Base-by-base conservation (phyloP, 768 basidiomycete species). In the Pleurotus salmoneostramineus region DNA sequence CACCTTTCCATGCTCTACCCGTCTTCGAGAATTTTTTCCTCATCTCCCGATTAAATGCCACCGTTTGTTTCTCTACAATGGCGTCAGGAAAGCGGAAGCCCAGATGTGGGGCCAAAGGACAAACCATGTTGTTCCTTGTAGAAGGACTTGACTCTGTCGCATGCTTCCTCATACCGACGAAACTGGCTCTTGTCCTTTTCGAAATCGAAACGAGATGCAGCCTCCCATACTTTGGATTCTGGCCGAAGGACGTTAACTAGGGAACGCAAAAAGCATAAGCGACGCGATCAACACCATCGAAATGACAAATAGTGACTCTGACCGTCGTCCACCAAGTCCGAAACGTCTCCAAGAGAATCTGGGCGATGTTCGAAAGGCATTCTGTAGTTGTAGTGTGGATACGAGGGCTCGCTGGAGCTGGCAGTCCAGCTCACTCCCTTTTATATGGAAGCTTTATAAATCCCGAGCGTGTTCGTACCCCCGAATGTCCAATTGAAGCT, bases 1-100 rank as follows among this genome's bases (percentile, higher is more conserved):
- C 27, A 56, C 87, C 76, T 91, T 93, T 92, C 12, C 83, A 77
- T 2, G 83, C 89, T 17, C 87, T 83, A 54, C 74, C 79, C 33
- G 76, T 80, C 58, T 73, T 84, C 65, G 84, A 83, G 71, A 91
- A 91, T 60, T 88, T 78, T 8, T 83, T 83, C 5, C 93, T 87
- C 4, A 85, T 84, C 56, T 83, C 78, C 61, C 93, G 78, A 68
- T 95, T 95, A 77, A 83, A 95, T 27, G 78, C 88, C 3, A 94
- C 80, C 0, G 93, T 95, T 70, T 95, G 93, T 63, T 93, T 95
- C 67, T 86, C 89, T 91, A 66, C 46, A 27, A 3, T 7, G 15
- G 42, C 36, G 34, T 57, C 11, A 60, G 58, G 1, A 36, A 14
- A 33, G 2, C 17, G 2, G 15, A 46, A 27, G 42, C 8, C 14